Evolutionary conservation across 352 stramenopile genomes (phyloP), one percentile per base, ranked within the genome.

Genomic region (Phytophthora foliorum): DNA sequence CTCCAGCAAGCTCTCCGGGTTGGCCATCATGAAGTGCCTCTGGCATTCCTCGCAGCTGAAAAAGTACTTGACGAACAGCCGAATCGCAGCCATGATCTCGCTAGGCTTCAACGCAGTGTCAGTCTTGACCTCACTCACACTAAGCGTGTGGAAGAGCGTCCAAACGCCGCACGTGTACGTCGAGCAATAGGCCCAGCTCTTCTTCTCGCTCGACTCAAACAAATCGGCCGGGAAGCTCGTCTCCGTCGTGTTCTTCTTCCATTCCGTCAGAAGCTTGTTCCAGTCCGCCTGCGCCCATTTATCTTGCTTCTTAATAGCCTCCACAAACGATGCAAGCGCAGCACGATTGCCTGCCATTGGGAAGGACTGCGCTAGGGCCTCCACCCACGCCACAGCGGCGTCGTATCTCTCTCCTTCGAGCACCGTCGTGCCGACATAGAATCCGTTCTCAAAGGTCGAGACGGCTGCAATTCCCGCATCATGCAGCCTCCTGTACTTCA

Each of bases 161-260:
- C 88, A 95, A 5, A 95, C 70, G 2, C 82, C 88, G 34, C 88
- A 95, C 9, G 88, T 95, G 77, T 91, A 95, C 24, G 85, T 93
- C 16, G 75, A 78, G 57, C 86, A 94, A 50, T 78, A 72, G 2
- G 72, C 72, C 81, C 80, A 93, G 14, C 74, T 63, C 9, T 77
- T 72, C 39, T 89, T 81, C 42, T 89, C 78, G 21, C 76, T 77
- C 38, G 71, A 80, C 17, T 79, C 68, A 19, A 93, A 82, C 32
- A 92, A 69, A 17, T 82, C 78, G 42, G 67, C 75, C 0, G 86
- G 84, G 63, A 90, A 92, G 29, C 82, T 89, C 14, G 72, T 79
- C 38, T 61, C 67, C 29, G 67, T 73, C 8, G 78, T 68, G 13
- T 89, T 74, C 14, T 45, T 44, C 69, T 93, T 92, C 86, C 86